These are phyloP conservation scores for Sordariomycetes sp. DNA, from an alignment of 2,329 filamentous ascomycete genomes.

Conservation along the genomic window DNA sequence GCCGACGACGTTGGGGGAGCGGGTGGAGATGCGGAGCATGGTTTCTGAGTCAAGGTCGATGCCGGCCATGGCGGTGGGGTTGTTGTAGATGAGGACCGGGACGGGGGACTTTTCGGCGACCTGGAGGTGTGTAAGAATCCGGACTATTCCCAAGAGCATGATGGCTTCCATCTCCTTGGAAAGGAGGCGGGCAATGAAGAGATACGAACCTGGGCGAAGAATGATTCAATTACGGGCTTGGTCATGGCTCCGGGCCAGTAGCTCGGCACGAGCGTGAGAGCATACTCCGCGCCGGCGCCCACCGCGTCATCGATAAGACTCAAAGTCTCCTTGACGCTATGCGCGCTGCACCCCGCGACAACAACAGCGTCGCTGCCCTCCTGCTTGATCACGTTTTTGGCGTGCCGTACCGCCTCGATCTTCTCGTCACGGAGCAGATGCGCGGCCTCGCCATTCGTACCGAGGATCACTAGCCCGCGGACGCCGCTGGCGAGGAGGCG, in stretches of 20 bases:
- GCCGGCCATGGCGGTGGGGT: slow-evolving; percentile 11
- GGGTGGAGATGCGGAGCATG: slow-evolving; percentile 31
- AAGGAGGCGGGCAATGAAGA: not conserved
- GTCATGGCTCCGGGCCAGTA: slow-evolving; percentile 11
- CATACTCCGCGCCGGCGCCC: slow-evolving; percentile 7
- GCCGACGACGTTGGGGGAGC: slow-evolving; percentile 46
- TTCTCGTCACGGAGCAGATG: slow-evolving; percentile 22
- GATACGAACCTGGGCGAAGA: slow-evolving; percentile 19
- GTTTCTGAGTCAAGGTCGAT: slow-evolving; percentile 14
- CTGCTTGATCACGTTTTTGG: slow-evolving; percentile 42
- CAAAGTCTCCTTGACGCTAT: slow-evolving; percentile 10
- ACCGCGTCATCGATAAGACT: slow-evolving; percentile 7
- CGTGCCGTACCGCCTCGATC: slow-evolving; percentile 7
- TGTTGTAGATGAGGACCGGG: slow-evolving; percentile 14
- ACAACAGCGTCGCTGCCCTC: slow-evolving; percentile 34
- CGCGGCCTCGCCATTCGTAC: slow-evolving; percentile 60
- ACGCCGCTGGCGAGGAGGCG: slow-evolving; percentile 54
- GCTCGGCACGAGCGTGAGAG: slow-evolving; percentile 9
- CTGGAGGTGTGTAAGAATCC: not conserved
- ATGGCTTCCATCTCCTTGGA: not conserved
- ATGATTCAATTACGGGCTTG: slow-evolving; percentile 6
- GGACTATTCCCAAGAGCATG: not conserved
- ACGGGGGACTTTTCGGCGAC: slow-evolving; percentile 10
- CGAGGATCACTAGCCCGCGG: slow-evolving; percentile 57
- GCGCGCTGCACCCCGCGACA: slow-evolving; percentile 9